Evolutionary conservation across 495 filamentous ascomycete species (phyloP).

Genomic region (Neurospora africana): DNA sequence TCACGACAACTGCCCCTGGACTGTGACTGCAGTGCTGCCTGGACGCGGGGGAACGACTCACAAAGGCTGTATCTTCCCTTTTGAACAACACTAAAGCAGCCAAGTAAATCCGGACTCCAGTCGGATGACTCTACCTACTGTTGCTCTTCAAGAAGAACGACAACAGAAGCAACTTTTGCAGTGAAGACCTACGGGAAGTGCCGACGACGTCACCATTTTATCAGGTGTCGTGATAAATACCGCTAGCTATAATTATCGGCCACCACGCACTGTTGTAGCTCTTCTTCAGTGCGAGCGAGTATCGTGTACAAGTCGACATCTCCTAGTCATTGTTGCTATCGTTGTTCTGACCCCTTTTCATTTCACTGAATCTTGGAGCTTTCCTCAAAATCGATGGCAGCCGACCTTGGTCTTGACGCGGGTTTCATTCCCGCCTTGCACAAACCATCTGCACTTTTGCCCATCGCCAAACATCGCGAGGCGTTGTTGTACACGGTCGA

Average conservation of each 20-base stretch:
- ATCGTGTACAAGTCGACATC: neutral
- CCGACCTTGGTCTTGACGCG: slow-evolving; percentile 49
- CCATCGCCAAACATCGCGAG: slow-evolving; percentile 66
- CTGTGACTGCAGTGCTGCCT: neutral
- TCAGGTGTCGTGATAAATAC: neutral
- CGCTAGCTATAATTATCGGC: neutral
- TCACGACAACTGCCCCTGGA: neutral
- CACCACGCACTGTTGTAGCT: neutral
- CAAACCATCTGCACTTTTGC: slow-evolving; percentile 64
- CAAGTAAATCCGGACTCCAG: no score
- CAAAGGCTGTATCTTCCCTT: neutral
- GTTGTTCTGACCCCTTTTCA: neutral
- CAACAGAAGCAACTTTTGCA: neutral
- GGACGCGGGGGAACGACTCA: neutral
- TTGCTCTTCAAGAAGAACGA: neutral
- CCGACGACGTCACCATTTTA: neutral
- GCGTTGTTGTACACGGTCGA: slow-evolving; percentile 68
- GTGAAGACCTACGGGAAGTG: neutral
- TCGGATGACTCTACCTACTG: neutral
- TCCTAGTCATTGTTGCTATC: neutral
- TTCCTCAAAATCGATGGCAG: slow-evolving; percentile 27
- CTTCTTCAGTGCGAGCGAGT: neutral
- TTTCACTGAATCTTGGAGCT: neutral
- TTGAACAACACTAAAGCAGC: neutral
- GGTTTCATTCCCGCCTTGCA: slow-evolving; percentile 67